phyloP scores from a whole-genome alignment of 371 early-diverging fungal genomes.

The Circinella umbellata region DNA sequence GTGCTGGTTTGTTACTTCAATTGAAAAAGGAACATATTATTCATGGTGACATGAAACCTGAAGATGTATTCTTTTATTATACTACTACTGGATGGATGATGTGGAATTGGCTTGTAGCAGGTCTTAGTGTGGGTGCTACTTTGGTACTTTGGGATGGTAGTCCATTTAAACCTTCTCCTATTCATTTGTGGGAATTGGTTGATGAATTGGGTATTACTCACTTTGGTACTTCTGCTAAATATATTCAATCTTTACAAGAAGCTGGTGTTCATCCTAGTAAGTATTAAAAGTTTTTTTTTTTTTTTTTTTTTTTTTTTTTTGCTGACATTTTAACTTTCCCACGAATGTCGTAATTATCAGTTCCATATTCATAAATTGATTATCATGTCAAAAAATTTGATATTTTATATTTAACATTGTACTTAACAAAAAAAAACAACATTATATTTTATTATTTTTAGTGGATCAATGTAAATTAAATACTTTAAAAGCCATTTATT shows the following conservation, averaged over 20 bases:
- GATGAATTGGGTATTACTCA: conserved; percentile 82
- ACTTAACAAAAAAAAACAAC: no score
- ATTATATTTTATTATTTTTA: not conserved
- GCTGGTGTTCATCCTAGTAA: conserved; percentile 67
- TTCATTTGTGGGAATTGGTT: conserved; percentile 79
- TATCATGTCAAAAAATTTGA: no score
- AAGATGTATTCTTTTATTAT: conserved; percentile 91
- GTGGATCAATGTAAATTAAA: conserved; percentile 57
- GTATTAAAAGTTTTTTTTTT: conserved; percentile 1
- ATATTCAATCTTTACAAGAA: conserved; percentile 91
- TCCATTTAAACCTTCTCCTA: conserved; percentile 87
- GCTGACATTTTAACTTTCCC: no score
- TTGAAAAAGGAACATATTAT: conserved; percentile 93
- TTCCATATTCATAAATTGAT: no score
- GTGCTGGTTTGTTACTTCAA: conserved; percentile 91
- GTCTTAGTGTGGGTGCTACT: conserved; percentile 79
- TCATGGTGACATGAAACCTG: conserved; percentile 75
- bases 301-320: no score
- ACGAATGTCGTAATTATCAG: no score
- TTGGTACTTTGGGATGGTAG: conserved; percentile 94
- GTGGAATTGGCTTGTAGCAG: conserved; percentile 97
- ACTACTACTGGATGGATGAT: conserved; percentile 99
- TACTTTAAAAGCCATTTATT: conserved; percentile 81
- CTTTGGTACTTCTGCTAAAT: conserved; percentile 96
- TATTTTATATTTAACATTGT: no score